phyloP scores from a whole-genome alignment of 495 filamentous ascomycete genomes.

The Neurospora sp. region DNA sequence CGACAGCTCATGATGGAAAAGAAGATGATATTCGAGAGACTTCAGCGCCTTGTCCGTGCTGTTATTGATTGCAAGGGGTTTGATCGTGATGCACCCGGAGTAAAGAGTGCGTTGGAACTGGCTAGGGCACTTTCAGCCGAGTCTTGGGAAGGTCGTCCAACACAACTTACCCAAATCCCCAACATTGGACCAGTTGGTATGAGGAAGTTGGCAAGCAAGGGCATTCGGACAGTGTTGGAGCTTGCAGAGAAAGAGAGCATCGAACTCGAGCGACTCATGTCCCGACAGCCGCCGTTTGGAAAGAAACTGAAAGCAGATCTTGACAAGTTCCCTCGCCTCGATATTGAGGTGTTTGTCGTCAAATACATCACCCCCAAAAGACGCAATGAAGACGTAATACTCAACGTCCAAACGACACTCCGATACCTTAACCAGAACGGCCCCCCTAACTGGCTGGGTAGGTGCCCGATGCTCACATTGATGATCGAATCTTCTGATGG shows the following conservation, averaged over 20 bases:
- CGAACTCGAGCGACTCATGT: conserved; percentile 66
- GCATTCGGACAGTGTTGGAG: conserved; percentile 61
- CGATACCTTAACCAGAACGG: conserved; percentile 62
- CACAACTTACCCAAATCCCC: conserved; percentile 80
- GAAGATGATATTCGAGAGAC: conserved; percentile 57
- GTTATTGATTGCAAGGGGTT: conserved; percentile 73
- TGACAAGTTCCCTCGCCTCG: conserved; percentile 65
- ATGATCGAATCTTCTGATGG: conserved; percentile 71
- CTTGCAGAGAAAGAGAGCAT: conserved; percentile 57
- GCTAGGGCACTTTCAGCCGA: conserved; percentile 65
- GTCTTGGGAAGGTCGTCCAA: conserved; percentile 78
- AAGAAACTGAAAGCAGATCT: conserved; percentile 52
- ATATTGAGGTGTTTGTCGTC: conserved; percentile 35
- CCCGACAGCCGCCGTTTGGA: conserved; percentile 78
- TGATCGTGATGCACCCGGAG: conserved; percentile 55
- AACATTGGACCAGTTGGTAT: conserved; percentile 70
- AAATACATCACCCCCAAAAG: conserved; percentile 15
- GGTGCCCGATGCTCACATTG: conserved; percentile 58
- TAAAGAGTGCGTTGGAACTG: conserved; percentile 66
- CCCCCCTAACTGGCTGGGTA: conserved; percentile 50
- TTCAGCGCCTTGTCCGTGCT: conserved; percentile 69
- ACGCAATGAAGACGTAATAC: conserved; percentile 28
- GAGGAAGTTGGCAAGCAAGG: conserved; percentile 62
- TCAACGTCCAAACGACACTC: conserved; percentile 59
- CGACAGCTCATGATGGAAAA: conserved; percentile 61